Evolutionary conservation across 129 eudicot species (phyloP), one percentile per base, ranked within the genome.

Genomic region (Centella asiatica): DNA sequence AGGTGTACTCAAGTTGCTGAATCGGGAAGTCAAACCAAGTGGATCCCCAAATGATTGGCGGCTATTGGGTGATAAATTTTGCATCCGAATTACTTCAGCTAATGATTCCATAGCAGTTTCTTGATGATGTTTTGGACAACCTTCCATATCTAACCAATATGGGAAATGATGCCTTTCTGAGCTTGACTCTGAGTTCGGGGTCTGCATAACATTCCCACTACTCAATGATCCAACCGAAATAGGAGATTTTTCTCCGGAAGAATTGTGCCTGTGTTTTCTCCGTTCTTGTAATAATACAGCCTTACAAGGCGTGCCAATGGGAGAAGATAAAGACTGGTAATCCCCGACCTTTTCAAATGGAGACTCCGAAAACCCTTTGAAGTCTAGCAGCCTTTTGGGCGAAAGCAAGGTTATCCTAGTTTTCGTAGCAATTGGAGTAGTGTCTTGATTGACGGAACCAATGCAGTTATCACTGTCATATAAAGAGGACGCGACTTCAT

Each of bases 201-300:
- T 92, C 67, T 80, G 86, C 67, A 84, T 82, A 22, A 87, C 77
- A 74, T 92, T 92, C 51, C 76, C 83, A 72, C 85, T 79, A 31
- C 81, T 74, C 36, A 79, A 63, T 17, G 77, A 70, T 55, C 66
- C 81, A 32, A 74, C 36, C 19, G 83, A 90, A 55, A 74, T 47
- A 20, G 82, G 78, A 74, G 84, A 76, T 54, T 26, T 53, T 61
- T 76, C 87, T 24, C 70, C 65, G 24, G 60, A 28, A 32, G 62
- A 64, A 67, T 69, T 62, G 44, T 51, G 51, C 31, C 25, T 9
- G 10, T 57, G 46, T 39, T 32, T 49, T 31, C 67, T 51, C 49
- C 67, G 67, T 44, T 72, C 75, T 27, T 54, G 71, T 69, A 59
- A 55, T 17, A 32, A 26, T 57, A 54, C 71, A 27, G 18, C 50